phyloP scores from a whole-genome alignment of 306 rosid species.

The Rubus idaeus region DNA sequence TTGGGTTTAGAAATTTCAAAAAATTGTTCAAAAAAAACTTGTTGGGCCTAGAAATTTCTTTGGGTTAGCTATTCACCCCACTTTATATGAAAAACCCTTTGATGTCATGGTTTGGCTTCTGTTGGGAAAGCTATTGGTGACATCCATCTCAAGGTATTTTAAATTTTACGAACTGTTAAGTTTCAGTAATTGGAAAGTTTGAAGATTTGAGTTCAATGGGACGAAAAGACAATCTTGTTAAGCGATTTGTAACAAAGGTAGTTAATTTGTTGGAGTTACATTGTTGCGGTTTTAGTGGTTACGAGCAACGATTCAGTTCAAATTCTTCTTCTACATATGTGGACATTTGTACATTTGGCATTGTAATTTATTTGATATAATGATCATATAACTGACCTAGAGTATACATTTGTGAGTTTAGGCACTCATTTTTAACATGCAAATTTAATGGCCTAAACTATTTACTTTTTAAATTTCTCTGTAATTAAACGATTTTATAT shows the following conservation, averaged over 20 bases:
- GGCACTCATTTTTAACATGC: no score
- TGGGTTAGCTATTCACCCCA: neutral
- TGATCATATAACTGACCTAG: no score
- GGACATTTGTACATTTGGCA: no score
- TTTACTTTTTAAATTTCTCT: neutral
- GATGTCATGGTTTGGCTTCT: neutral
- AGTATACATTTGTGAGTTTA: neutral
- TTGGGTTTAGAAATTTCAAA: no score
- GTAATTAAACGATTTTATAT: neutral
- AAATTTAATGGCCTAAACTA: neutral
- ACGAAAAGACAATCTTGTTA: neutral
- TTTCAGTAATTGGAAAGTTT: no score
- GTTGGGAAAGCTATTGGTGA: neutral
- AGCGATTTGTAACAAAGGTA: no score
- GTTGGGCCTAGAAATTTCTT: neutral
- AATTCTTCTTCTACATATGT: no score
- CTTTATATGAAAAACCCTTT: neutral
- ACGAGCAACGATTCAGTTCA: no score
- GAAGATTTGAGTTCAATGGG: no score
- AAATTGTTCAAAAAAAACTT: no score
- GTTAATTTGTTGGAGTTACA: neutral
- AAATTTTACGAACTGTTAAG: neutral
- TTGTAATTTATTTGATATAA: no score
- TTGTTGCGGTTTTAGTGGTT: neutral
- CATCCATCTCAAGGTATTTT: no score